Evolutionary conservation across 306 rosid species (phyloP).

Genomic region (Oemleria cerasiformis): DNA sequence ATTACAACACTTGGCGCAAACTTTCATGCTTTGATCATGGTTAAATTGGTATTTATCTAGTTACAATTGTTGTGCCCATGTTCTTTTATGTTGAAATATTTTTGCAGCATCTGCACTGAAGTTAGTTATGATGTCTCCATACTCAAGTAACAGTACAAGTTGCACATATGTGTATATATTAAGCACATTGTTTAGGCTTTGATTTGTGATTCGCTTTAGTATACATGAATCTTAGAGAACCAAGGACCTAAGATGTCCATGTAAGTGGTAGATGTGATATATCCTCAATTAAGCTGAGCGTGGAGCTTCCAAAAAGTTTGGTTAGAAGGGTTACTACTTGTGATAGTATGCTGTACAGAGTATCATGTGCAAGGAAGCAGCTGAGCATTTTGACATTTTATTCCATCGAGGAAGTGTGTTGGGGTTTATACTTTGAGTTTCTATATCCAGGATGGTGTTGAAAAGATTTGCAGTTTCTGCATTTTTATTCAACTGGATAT

Average conservation of each 20-base stretch:
- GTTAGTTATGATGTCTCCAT: neutral
- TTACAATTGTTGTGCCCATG: neutral
- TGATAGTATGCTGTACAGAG: neutral
- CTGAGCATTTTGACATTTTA: neutral
- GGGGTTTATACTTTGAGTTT: neutral
- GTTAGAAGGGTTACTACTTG: neutral
- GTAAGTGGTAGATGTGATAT: neutral
- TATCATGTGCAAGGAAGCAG: neutral
- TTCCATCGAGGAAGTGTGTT: neutral
- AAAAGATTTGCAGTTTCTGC: too few relatives aligned
- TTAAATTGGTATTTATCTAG: neutral
- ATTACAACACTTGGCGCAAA: neutral
- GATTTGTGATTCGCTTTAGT: neutral
- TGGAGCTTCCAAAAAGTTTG: neutral
- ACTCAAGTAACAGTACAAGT: neutral
- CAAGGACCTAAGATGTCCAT: neutral
- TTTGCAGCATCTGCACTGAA: neutral
- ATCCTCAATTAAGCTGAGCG: neutral
- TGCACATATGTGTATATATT: neutral
- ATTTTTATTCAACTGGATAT: too few relatives aligned
- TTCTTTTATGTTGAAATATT: neutral
- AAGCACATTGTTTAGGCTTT: neutral
- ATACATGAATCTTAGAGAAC: neutral
- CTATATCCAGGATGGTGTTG: too few relatives aligned
- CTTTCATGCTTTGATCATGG: neutral